Evolutionary conservation across 1,284 basidiomycete species (phyloP).

Genomic region (Sporisorium exsertum): DNA sequence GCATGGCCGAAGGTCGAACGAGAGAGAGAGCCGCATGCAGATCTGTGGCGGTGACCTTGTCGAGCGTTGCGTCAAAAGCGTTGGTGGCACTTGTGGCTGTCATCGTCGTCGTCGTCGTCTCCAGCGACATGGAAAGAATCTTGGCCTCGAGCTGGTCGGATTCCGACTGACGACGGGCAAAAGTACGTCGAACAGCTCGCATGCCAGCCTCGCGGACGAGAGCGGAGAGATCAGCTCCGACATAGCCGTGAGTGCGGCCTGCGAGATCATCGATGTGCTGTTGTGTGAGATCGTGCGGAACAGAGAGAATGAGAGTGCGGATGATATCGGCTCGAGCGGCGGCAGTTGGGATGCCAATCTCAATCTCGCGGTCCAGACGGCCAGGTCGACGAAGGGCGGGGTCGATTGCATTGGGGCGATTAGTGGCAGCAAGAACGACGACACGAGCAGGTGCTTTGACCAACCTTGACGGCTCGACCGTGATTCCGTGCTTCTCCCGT

Average conservation of each 20-base stretch:
- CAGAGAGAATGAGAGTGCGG: constrained; percentile 81
- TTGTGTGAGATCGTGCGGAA: constrained; percentile 79
- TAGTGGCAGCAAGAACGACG: constrained; percentile 96
- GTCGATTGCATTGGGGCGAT: constrained; percentile 96
- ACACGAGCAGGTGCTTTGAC: constrained; percentile 73
- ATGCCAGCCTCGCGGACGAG: constrained; percentile 94
- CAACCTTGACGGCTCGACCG: constrained; percentile 25
- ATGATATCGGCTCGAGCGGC: constrained; percentile 86
- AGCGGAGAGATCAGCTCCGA: constrained; percentile 93
- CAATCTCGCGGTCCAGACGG: constrained; percentile 94
- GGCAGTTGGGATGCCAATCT: constrained; percentile 92
- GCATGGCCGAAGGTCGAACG: constrained; percentile 92
- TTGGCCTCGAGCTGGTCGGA: constrained; percentile 23
- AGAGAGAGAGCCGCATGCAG: constrained; percentile 79
- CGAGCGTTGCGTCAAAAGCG: constrained; percentile 5
- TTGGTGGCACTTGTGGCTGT: neutral
- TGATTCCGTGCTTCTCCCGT: constrained; percentile 50
- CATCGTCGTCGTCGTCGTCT: neutral
- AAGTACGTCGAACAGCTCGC: constrained; percentile 81
- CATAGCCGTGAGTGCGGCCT: constrained; percentile 90
- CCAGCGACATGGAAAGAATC: constrained; percentile 42
- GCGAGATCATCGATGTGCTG: constrained; percentile 79
- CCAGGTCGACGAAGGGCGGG: constrained; percentile 93
- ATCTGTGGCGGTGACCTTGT: constrained; percentile 72
- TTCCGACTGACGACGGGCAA: constrained; percentile 25